Base-by-base conservation (phyloP, 148 eudicot genomes). In the Fagopyrum esculentum region DNA sequence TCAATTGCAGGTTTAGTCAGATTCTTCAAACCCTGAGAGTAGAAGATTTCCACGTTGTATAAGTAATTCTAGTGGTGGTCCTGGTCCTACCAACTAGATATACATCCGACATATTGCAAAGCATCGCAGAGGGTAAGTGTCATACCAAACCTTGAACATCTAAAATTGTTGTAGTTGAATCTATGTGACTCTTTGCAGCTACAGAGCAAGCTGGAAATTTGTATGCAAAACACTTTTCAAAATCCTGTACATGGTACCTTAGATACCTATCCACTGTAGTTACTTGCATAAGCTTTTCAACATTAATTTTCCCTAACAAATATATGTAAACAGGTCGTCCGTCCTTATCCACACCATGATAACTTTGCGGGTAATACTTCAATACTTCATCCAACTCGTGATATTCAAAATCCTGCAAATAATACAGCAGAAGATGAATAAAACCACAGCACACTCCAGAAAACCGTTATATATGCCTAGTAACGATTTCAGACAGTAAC, bases 61-160 rank as follows among this genome's bases (percentile, higher is more conserved):
- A 44, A 16, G 45, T 13, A 52, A 44, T 19, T 57, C 59, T 17
- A 68, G 15, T 12, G 17, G 47, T 16, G 43, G 10, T 63, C 47
- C 10, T 16, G 43, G 7, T 63, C 47, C 10, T 66, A 49, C 45
- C 69, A 74, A n/a, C 12, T 11, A 44, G 16, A 51, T 6, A 52
- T 49, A n/a, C 57, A 17, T 9, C 6, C 19, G 5, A 9, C 6
- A 56, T 19, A 57, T 15, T 16, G 29, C 47, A 22, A 71, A 77
- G 73, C 5, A 40, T 4, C 5, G 46, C 71, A 68, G 15, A 71
- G 59, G 22, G 75, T 69, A 69, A 64, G 57, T 57, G 13, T 55
- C 86, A 79, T 86, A 93, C 98, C 98, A 91, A 82, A 59, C 98
- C 98, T 75, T 89, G 88, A 80, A 93, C 98, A 76, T 93, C 98